Base-by-base conservation (phyloP, 2,329 filamentous ascomycete genomes). In the Thielaviopsis euricoi region DNA sequence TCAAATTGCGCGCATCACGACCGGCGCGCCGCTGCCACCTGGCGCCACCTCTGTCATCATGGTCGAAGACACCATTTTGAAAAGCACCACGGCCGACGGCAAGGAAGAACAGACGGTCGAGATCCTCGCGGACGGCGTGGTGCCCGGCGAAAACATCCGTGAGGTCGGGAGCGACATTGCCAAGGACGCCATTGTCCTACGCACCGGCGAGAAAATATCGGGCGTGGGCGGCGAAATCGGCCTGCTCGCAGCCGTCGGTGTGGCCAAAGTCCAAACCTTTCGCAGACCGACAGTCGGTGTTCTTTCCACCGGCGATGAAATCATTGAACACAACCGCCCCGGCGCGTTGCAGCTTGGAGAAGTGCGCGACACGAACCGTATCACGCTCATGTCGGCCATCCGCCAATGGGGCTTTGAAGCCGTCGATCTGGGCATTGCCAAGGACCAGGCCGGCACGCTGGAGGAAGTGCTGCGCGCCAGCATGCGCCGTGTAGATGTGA, bases 241-340 rank as follows among this genome's bases (percentile, higher is more conserved):
- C 0, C 74, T 97, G 0, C 77, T 98, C 1, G 89, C 90, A 1
- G 88, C 90, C 0, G 87, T 93, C 0, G 93, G 93, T 6, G 83
- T 84, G 1, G 73, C 74, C 10, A 76, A 83, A 54, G 85, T 94
- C 4, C 76, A 76, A 15, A 78, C 91, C 6, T 96, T 86, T 71
- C 80, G 77, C 53, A 83, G 82, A 57, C 91, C 93, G 0, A 72
- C 87, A 9, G 76, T 98, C 7, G 93, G 90, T 5, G 83, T 98
- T 1, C 71, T 98, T 19, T 96, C 90, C 55, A 98, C 93, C 0
- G 93, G 93, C 22, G 91, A 98, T 66, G 93, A 98, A 69, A 87
- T 98, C 54, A 84, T 96, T 5, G 79, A 85, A 61, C 84, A 93
- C 65, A 74, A 85, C 60, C 73, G 78, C 25, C 74, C 80, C 0